Percentiles rank a stretch among this genome's conserved stretches.
These are phyloP conservation scores for Puccinia polysora DNA, from an alignment of 1,284 basidiomycete species.

Conservation along the genomic window DNA sequence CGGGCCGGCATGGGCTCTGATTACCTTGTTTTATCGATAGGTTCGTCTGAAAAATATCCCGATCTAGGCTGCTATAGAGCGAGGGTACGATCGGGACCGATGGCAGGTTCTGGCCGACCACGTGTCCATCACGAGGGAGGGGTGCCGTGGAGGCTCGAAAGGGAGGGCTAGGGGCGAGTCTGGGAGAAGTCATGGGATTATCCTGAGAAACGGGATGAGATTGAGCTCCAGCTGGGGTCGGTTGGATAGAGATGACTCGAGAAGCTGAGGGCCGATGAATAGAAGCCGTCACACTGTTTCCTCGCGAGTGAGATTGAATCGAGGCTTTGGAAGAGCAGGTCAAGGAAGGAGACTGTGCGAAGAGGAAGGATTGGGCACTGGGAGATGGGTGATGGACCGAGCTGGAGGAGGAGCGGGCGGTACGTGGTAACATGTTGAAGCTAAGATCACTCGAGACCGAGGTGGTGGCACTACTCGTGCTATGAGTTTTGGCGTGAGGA, in stretches of 20 bases:
- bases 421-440: not conserved
- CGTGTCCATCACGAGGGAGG: not conserved
- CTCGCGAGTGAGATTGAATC: too few species aligned
- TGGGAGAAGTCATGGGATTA: not conserved
- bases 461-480: not conserved
- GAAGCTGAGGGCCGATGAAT: not conserved
- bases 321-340: too few species aligned
- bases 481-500: not conserved
- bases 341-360: too few species aligned
- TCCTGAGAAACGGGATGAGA: not conserved
- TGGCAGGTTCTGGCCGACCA: not conserved
- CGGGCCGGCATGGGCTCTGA: not conserved
- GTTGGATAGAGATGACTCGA: not conserved
- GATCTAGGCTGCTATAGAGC: too few species aligned
- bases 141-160: conserved; percentile 6
- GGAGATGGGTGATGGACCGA: not conserved
- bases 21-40: not conserved
- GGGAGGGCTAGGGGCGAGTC: not conserved
- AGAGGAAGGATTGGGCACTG: not conserved
- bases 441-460: not conserved
- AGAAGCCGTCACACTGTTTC: not conserved
- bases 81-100: conserved; percentile 6
- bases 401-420: not conserved
- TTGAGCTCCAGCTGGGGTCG: not conserved
- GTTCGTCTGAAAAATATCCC: not conserved